Evolutionary conservation across 306 rosid genomes (phyloP).

Genomic region (Elaeagnus macrophylla): DNA sequence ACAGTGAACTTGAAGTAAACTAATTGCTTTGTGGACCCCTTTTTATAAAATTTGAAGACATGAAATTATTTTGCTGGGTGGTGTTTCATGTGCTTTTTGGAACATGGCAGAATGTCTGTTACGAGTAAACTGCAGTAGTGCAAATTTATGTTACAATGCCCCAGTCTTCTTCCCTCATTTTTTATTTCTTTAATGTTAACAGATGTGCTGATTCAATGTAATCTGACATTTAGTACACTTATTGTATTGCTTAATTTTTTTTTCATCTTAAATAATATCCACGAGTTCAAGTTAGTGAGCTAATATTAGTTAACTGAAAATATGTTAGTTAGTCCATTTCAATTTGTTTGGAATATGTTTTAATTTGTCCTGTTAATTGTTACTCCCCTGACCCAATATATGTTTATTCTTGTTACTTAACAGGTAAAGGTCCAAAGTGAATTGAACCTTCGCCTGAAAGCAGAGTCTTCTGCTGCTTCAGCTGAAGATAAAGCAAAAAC

Average conservation of each 20-base stretch:
- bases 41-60: background rate
- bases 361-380: background rate
- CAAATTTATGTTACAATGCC: too few species aligned
- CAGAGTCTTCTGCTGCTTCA: conserved; percentile 55
- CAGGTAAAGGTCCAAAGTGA: conserved; percentile 75
- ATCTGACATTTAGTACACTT: too few species aligned
- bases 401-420: background rate
- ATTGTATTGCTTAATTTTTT: too few species aligned
- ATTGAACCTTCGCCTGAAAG: conserved; percentile 52
- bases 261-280: too few species aligned
- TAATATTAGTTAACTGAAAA: too few species aligned
- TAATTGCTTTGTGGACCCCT: background rate
- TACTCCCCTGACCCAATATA: background rate
- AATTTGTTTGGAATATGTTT: background rate
- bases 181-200: too few species aligned
- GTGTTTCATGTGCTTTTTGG: conserved; percentile 2
- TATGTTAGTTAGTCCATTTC: background rate
- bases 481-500: conserved; percentile 54
- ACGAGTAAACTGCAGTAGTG: too few species aligned
- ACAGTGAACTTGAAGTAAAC: conserved; percentile 54
- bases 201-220: too few species aligned
- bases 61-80: conserved; percentile 6
- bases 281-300: too few species aligned
- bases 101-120: background rate
- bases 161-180: too few species aligned